These are phyloP conservation scores for Chalaropsis ovoidea DNA, from an alignment of 2,329 filamentous ascomycete species.

Conservation along the genomic window DNA sequence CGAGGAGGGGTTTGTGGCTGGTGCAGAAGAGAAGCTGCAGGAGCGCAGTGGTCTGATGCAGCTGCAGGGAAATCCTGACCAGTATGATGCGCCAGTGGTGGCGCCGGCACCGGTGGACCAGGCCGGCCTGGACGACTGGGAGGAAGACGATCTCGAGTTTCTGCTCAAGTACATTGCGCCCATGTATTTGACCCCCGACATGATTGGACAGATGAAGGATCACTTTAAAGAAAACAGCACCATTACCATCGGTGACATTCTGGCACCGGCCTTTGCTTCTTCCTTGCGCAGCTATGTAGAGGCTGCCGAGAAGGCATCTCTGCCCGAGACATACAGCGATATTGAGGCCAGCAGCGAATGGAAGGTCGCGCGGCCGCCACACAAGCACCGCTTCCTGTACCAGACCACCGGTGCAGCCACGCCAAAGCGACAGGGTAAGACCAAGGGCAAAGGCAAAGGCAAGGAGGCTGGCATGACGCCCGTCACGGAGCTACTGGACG, in stretches of 20 bases:
- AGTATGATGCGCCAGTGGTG: conserved; percentile 70
- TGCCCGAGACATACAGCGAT: conserved; percentile 41
- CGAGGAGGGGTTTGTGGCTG: conserved; percentile 82
- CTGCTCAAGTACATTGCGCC: conserved; percentile 83
- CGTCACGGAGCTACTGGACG: conserved; percentile 67
- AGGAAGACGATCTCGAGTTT: conserved; percentile 76
- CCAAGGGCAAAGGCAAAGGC: conserved; percentile 19
- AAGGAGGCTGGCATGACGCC: conserved; percentile 36
- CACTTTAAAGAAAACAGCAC: conserved; percentile 76
- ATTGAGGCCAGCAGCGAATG: conserved; percentile 53
- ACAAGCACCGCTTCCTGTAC: conserved; percentile 91
- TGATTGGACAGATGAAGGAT: conserved; percentile 68
- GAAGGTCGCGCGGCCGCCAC: conserved; percentile 74
- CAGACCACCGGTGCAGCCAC: conserved; percentile 39
- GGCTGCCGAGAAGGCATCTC: conserved; percentile 45
- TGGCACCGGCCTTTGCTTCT: conserved; percentile 66
- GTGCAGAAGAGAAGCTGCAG: conserved; percentile 77
- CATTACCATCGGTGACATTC: conserved; percentile 67
- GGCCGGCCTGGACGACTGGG: conserved; percentile 47
- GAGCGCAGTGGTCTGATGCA: conserved; percentile 87
- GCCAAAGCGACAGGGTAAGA: conserved; percentile 32
- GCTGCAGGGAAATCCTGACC: conserved; percentile 80
- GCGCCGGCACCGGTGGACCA: conserved; percentile 42
- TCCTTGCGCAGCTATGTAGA: conserved; percentile 63
- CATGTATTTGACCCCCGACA: conserved; percentile 84